Conservation (phyloP, 2,329 filamentous ascomycete species). For the Fusarium torulosum region DNA sequence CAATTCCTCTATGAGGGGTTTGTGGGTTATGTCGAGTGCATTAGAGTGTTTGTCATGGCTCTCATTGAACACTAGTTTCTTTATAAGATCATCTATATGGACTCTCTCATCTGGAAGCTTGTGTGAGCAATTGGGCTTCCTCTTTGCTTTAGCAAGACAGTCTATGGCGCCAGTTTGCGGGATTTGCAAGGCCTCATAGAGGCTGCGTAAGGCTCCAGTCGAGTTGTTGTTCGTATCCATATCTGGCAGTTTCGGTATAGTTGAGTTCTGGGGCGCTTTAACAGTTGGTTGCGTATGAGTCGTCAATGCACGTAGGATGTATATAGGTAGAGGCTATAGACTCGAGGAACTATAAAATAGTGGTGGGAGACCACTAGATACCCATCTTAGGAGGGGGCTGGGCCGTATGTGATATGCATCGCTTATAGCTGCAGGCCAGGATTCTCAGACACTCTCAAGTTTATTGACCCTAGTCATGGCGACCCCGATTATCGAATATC, state of each 20-base stretch:
- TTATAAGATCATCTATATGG: neutral
- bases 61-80: neutral
- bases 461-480: constrained; percentile 1
- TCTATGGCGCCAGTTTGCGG: neutral
- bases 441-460: neutral
- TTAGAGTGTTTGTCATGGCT: too few relatives aligned
- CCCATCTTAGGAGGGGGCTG: constrained; percentile 3
- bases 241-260: neutral
- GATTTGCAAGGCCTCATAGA: constrained; percentile 13
- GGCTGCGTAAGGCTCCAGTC: neutral
- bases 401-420: neutral
- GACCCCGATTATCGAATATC: neutral
- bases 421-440: constrained; percentile 17
- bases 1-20: neutral
- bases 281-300: neutral
- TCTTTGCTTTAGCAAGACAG: constrained; percentile 2
- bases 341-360: neutral
- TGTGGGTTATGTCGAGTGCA: neutral
- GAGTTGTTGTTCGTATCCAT: neutral
- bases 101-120: neutral
- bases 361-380: neutral
- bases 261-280: too few relatives aligned
- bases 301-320: neutral
- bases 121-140: neutral
- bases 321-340: neutral